Conservation (phyloP, 2,329 filamentous ascomycete genomes). For the Alternaria tenuissima region DNA sequence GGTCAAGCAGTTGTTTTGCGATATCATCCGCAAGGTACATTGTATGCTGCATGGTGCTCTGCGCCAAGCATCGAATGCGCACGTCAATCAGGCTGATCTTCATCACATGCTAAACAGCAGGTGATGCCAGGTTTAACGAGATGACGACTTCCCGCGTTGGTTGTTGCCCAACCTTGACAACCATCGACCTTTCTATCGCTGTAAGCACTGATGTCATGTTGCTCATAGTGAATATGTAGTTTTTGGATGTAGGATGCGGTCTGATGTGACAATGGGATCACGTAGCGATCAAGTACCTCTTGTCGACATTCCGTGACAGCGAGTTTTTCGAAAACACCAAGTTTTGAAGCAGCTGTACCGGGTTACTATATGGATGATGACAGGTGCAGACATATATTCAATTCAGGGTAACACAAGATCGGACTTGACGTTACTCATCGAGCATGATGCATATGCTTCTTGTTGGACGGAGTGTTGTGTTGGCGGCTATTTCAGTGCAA, state of each 20-base stretch:
- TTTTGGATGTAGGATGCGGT: background rate
- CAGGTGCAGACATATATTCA: background rate
- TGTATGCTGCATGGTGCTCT: slow-evolving; percentile 4
- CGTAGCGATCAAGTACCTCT: background rate
- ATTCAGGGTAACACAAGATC: background rate
- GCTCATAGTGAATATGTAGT: background rate
- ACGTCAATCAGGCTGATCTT: slow-evolving; percentile 5
- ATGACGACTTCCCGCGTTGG: background rate
- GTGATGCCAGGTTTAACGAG: background rate
- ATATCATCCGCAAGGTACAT: slow-evolving; percentile 9
- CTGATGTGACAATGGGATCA: background rate
- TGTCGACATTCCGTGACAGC: no score
- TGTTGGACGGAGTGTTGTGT: background rate
- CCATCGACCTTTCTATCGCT: background rate
- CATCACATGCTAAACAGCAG: slow-evolving; percentile 9
- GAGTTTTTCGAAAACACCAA: no score
- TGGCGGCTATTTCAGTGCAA: slow-evolving; percentile 16
- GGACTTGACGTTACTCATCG: background rate
- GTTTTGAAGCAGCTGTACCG: no score
- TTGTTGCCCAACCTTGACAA: background rate
- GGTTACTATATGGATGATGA: no score
- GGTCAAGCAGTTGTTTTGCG: slow-evolving; percentile 8
- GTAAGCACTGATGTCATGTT: background rate
- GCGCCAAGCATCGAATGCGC: slow-evolving; percentile 21
- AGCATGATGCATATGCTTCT: background rate